Evolutionary conservation across 1,139 yeast genomes (phyloP).

Genomic region (Lodderomyces orthopsilosis): DNA sequence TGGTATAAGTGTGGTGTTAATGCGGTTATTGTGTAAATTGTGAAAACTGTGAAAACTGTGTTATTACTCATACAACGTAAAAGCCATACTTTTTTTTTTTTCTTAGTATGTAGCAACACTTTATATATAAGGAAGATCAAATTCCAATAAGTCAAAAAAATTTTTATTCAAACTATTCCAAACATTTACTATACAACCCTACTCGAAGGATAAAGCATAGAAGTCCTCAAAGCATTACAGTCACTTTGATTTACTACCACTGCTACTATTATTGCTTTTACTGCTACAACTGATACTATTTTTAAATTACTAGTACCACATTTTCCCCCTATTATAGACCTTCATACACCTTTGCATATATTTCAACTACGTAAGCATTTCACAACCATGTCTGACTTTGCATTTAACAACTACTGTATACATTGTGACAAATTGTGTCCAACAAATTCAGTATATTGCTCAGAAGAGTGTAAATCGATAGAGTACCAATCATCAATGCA

Average conservation of each 20-base stretch:
- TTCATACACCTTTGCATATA: not conserved
- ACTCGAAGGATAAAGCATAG: too few relatives aligned
- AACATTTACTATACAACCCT: too few relatives aligned
- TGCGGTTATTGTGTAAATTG: constrained; percentile 1
- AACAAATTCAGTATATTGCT: constrained; percentile 56
- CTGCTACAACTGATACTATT: not conserved
- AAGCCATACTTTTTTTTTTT: not conserved
- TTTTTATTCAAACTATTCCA: too few relatives aligned
- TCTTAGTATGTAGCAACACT: too few relatives aligned
- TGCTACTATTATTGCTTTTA: not conserved
- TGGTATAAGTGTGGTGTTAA: not conserved
- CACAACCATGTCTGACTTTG: constrained; percentile 34
- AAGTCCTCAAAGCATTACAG: not conserved
- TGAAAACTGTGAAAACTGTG: not conserved
- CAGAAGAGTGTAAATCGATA: constrained; percentile 49
- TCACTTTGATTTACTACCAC: not conserved
- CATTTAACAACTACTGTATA: constrained; percentile 66
- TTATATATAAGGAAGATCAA: not conserved
- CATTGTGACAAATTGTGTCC: constrained; percentile 62
- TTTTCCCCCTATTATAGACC: too few relatives aligned
- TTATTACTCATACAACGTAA: not conserved
- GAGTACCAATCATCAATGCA: constrained; percentile 29
- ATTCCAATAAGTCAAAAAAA: not conserved
- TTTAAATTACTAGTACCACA: not conserved
- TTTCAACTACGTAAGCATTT: not conserved